Conservation (phyloP, 331 rosid genomes). For the Pyrus hybrid region DNA sequence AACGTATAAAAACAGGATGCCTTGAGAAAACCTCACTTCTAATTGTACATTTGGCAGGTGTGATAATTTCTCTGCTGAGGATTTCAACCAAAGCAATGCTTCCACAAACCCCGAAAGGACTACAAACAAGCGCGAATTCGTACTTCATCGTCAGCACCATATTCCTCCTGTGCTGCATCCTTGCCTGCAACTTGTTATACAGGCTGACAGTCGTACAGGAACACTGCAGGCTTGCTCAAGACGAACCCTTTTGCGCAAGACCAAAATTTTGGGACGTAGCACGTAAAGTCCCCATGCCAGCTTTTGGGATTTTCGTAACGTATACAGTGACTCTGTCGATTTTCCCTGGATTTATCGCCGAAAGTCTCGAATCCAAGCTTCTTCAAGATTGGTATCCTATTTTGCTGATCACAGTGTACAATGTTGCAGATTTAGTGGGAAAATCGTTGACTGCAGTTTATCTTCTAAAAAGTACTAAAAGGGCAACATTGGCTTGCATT, state of each 20-base stretch:
- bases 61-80: conserved; percentile 67
- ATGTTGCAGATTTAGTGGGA: conserved; percentile 68
- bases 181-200: conserved; percentile 62
- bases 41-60: conserved; percentile 44
- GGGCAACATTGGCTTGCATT: conserved; percentile 54
- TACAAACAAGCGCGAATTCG: conserved; percentile 67
- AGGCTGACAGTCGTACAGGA: conserved; percentile 73
- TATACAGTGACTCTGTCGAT: conserved; percentile 78
- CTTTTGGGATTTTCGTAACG: conserved; percentile 59
- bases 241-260: conserved; percentile 27
- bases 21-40: background rate
- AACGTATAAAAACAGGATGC: background rate
- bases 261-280: conserved; percentile 52
- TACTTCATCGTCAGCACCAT: conserved; percentile 62
- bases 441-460: conserved; percentile 72
- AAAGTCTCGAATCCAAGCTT: conserved; percentile 60
- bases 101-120: conserved; percentile 73
- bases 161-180: conserved; percentile 65
- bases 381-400: conserved; percentile 90
- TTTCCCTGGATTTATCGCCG: conserved; percentile 84
- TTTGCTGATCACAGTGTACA: conserved; percentile 65
- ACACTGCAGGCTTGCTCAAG: conserved; percentile 31
- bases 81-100: conserved; percentile 77
- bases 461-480: conserved; percentile 41
- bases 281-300: conserved; percentile 48